A percentile compares a stretch with the other conserved stretches of the same genome.
Evolutionary conservation across 148 eudicot genomes (phyloP).

Genomic region (Selenicereus undatus): DNA sequence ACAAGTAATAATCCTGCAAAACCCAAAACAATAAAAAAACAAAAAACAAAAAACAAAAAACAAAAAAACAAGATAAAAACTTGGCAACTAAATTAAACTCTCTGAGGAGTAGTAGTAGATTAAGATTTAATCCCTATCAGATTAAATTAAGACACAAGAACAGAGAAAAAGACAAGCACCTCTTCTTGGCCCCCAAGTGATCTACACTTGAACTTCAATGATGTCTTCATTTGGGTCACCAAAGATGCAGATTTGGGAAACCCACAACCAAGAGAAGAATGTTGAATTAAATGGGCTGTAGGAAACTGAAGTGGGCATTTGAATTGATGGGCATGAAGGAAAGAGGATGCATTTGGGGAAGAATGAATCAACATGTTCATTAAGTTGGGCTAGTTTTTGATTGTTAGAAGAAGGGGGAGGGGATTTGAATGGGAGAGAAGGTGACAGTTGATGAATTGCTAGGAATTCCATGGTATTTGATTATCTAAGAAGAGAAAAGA

Average conservation of each 20-base stretch:
- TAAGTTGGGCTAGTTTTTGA: not conserved
- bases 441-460: conserved; percentile 16
- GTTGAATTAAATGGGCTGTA: conserved; percentile 19
- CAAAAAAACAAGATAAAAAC: too few species aligned
- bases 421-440: not conserved
- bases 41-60: not conserved
- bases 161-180: conserved; percentile 23
- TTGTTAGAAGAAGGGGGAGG: conserved; percentile 2
- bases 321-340: conserved; percentile 29
- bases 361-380: conserved; percentile 33
- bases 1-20: conserved; percentile 67
- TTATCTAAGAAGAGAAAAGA: not conserved
- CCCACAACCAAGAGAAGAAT: conserved; percentile 15
- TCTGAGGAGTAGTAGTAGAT: not conserved
- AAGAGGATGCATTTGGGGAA: conserved; percentile 16
- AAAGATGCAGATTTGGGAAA: conserved; percentile 20
- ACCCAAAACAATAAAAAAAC: not conserved
- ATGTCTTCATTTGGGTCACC: conserved; percentile 21
- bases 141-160: not conserved
- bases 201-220: conserved; percentile 35
- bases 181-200: conserved; percentile 40
- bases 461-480: not conserved
- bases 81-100: too few species aligned
- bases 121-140: not conserved
- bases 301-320: conserved; percentile 18